Evolutionary conservation across 306 rosid species (phyloP).

Genomic region (Pyrus pyrifolia): DNA sequence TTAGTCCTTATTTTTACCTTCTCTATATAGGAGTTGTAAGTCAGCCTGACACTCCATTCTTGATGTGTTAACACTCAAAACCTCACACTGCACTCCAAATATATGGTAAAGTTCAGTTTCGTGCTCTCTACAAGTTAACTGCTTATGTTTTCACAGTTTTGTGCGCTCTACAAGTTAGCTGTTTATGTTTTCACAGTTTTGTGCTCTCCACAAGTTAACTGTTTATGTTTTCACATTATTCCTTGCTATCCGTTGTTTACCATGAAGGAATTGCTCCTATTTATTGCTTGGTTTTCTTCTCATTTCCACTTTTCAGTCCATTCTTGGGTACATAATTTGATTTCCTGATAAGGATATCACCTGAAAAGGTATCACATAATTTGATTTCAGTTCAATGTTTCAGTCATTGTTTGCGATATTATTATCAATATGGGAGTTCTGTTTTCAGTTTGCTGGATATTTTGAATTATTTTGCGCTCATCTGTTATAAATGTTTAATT

Average conservation of each 20-base stretch:
- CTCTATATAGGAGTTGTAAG: not conserved
- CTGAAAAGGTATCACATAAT: not conserved
- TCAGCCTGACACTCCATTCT: slow-evolving; percentile 10
- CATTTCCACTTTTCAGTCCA: not conserved
- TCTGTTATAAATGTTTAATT: not conserved
- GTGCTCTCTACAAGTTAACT: not conserved
- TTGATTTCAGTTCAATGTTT: not conserved
- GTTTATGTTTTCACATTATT: not conserved
- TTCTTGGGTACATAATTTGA: not conserved
- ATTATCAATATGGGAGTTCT: not conserved
- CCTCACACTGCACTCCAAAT: slow-evolving; percentile 14
- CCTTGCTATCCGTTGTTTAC: not conserved
- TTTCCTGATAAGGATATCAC: not conserved
- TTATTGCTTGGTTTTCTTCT: not conserved
- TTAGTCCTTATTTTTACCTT: not conserved
- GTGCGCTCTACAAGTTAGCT: not conserved
- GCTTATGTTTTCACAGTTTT: not conserved
- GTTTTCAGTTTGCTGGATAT: not conserved
- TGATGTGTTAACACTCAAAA: slow-evolving; percentile 6
- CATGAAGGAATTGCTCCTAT: not conserved
- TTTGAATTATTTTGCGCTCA: not conserved
- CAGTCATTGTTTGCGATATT: not conserved
- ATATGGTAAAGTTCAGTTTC: slow-evolving; percentile 18
- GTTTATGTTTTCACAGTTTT: not conserved
- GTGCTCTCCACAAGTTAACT: not conserved